Evolutionary conservation across 768 basidiomycete genomes (phyloP).

Genomic region (Phaffia tasmanica): DNA sequence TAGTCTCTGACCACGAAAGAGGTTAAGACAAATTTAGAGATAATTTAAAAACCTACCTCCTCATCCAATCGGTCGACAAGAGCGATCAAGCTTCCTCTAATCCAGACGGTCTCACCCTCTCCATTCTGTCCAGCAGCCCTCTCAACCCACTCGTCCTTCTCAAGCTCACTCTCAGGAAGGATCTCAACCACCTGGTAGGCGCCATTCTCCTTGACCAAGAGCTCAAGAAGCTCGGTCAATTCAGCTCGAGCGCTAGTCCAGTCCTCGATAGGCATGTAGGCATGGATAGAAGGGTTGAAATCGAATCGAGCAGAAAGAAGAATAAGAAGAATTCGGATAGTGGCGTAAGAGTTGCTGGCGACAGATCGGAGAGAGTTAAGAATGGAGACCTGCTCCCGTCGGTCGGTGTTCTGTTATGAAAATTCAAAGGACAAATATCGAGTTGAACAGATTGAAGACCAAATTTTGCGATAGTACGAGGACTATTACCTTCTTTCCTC

Average conservation of each 20-base stretch:
- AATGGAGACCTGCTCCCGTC: constrained; percentile 83
- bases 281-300: constrained; percentile 76
- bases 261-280: constrained; percentile 82
- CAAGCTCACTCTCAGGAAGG: constrained; percentile 67
- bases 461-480: not conserved
- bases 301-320: constrained; percentile 92
- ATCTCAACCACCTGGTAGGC: constrained; percentile 65
- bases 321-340: constrained; percentile 84
- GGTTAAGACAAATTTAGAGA: not conserved
- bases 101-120: constrained; percentile 54
- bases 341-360: constrained; percentile 71
- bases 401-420: constrained; percentile 72
- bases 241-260: constrained; percentile 81
- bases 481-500: constrained; percentile 76
- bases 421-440: constrained; percentile 6
- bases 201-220: constrained; percentile 52
- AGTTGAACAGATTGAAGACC: not conserved
- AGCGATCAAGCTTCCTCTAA: constrained; percentile 91
- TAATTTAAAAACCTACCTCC: constrained; percentile 44
- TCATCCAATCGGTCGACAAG: constrained; percentile 94
- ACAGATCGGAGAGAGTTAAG: constrained; percentile 77
- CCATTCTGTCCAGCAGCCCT: constrained; percentile 21
- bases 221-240: constrained; percentile 73
- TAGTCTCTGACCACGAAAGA: not conserved
- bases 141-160: constrained; percentile 43